Conservation (phyloP, 1,139 yeast genomes). For the Suhomyces bribrorum region DNA sequence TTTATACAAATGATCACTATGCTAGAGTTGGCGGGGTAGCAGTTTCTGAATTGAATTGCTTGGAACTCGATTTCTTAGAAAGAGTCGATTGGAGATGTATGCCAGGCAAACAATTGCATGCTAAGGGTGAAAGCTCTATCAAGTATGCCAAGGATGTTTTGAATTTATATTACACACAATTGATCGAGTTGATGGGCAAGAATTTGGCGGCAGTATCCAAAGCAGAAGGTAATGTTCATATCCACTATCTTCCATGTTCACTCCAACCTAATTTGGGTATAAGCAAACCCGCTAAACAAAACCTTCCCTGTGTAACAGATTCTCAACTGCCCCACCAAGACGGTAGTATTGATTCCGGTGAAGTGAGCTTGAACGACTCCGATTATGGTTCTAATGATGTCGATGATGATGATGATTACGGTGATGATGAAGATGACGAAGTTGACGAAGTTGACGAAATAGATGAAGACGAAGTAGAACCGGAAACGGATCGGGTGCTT, state of each 20-base stretch:
- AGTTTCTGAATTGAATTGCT: slow-evolving; percentile 75
- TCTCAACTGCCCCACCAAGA: not conserved
- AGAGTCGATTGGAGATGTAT: slow-evolving; percentile 70
- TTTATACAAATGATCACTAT: slow-evolving; percentile 90
- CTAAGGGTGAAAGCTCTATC: slow-evolving; percentile 21
- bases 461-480: slow-evolving; percentile 12
- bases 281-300: not conserved
- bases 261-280: not conserved
- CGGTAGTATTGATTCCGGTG: slow-evolving; percentile 1
- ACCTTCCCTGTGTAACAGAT: not conserved
- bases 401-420: slow-evolving; percentile 11
- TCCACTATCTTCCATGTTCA: slow-evolving; percentile 13
- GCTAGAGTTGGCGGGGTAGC: slow-evolving; percentile 97
- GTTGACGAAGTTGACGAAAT: slow-evolving; percentile 15
- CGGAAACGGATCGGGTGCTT: slow-evolving; percentile 4
- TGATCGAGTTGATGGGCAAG: slow-evolving; percentile 62
- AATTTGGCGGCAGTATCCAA: slow-evolving; percentile 17
- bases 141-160: slow-evolving; percentile 48
- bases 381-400: slow-evolving; percentile 12
- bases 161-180: slow-evolving; percentile 59
- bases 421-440: slow-evolving; percentile 15
- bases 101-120: slow-evolving; percentile 37
- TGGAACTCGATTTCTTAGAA: slow-evolving; percentile 84
- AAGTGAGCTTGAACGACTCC: slow-evolving; percentile 6
- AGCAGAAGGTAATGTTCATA: slow-evolving; percentile 7